A percentile compares a stretch with the other conserved stretches of the same genome.
These are phyloP conservation scores for Lepiota brunneoincarnata DNA, from an alignment of 768 basidiomycete genomes.

Conservation along the genomic window DNA sequence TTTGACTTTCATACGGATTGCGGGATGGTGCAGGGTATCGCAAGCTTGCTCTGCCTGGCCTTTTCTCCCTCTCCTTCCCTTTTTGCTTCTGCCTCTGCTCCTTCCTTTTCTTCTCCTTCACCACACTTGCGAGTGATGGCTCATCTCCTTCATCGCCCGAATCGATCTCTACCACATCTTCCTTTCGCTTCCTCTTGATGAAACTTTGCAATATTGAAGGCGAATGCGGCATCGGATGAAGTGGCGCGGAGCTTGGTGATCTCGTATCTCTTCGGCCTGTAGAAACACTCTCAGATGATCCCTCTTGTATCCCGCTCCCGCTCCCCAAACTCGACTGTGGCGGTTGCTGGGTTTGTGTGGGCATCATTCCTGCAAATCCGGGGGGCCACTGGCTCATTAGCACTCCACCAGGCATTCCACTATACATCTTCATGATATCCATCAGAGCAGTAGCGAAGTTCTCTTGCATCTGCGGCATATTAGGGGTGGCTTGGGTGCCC, in stretches of 20 bases:
- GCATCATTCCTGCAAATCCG: conserved; percentile 10
- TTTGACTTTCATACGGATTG: conserved; percentile 2
- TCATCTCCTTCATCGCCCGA: background rate
- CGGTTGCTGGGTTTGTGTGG: conserved; percentile 11
- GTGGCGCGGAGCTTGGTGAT: background rate
- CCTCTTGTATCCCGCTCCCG: too few species aligned
- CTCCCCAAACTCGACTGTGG: background rate
- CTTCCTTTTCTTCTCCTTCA: background rate
- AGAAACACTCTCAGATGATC: conserved; percentile 5
- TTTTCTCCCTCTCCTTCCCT: background rate
- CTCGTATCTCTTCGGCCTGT: conserved; percentile 2
- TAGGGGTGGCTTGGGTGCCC: background rate
- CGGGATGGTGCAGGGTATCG: conserved; percentile 1
- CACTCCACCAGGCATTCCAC: conserved; percentile 4
- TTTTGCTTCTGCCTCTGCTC: background rate
- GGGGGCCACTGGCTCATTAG: conserved; percentile 11
- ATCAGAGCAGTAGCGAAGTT: conserved; percentile 8
- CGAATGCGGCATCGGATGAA: background rate
- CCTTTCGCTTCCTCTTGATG: conserved; percentile 8
- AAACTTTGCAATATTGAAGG: conserved; percentile 1
- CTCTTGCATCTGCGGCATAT: conserved; percentile 9
- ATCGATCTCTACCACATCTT: background rate
- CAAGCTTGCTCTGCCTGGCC: background rate
- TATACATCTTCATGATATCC: conserved; percentile 14
- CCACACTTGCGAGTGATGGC: background rate